phyloP scores from a whole-genome alignment of 2,329 filamentous ascomycete species.

The Botryotinia narcissicola region DNA sequence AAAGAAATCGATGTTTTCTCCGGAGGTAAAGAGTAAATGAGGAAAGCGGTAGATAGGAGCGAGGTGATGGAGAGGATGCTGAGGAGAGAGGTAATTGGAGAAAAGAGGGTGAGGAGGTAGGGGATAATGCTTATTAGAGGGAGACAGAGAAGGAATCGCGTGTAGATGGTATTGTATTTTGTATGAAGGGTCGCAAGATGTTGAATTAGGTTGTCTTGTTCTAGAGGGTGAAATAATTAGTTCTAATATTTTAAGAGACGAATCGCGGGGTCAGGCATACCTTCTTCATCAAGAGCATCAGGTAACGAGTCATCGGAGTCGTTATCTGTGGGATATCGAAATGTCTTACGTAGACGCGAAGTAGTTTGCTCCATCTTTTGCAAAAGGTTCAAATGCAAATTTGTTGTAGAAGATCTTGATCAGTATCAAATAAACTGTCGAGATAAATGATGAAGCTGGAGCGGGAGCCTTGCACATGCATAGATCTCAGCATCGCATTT shows the following conservation, averaged over 20 bases:
- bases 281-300: slow-evolving; percentile 73
- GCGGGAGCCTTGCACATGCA: slow-evolving; percentile 14
- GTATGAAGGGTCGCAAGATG: slow-evolving; percentile 55
- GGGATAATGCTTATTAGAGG: slow-evolving; percentile 55
- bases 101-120: slow-evolving; percentile 52
- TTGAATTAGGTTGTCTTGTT: slow-evolving; percentile 64
- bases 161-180: slow-evolving; percentile 57
- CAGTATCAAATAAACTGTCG: neutral
- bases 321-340: slow-evolving; percentile 68
- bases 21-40: slow-evolving; percentile 56
- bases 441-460: neutral
- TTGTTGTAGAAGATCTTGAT: neutral
- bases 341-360: slow-evolving; percentile 71
- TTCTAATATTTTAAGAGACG: slow-evolving; percentile 25
- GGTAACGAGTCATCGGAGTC: slow-evolving; percentile 51
- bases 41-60: slow-evolving; percentile 60
- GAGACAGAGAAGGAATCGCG: slow-evolving; percentile 57
- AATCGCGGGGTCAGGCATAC: slow-evolving; percentile 41
- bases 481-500: slow-evolving; percentile 17
- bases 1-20: slow-evolving; percentile 51
- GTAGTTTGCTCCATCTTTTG: slow-evolving; percentile 38
- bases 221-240: slow-evolving; percentile 37
- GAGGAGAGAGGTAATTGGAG: slow-evolving; percentile 37
- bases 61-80: slow-evolving; percentile 61
- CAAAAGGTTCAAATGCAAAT: neutral